Evolutionary conservation across 2,329 filamentous ascomycete species (phyloP).

Genomic region (Fusarium sp.): DNA sequence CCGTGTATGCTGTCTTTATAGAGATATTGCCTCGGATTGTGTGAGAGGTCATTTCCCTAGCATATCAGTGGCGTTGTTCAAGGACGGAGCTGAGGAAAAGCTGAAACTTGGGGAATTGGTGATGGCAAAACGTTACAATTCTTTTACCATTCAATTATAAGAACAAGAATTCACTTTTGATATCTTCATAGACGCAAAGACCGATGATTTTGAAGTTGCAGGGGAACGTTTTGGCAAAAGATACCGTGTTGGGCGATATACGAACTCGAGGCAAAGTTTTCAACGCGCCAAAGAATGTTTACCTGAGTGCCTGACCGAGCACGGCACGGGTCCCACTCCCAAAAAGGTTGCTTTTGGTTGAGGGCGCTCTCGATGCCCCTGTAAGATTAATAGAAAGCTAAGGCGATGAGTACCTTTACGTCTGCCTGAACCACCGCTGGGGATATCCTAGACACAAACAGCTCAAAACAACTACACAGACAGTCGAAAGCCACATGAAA

Average conservation of each 20-base stretch:
- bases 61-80: neutral
- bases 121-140: neutral
- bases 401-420: neutral
- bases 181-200: neutral
- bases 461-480: neutral
- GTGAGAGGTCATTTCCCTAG: neutral
- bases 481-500: neutral
- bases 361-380: neutral
- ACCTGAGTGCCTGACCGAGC: neutral
- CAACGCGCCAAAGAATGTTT: neutral
- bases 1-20: neutral
- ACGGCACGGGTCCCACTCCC: neutral
- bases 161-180: neutral
- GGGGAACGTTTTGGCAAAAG: neutral
- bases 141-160: neutral
- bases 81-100: neutral
- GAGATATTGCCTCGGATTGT: neutral
- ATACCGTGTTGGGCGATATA: neutral
- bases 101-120: neutral
- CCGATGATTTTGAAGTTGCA: neutral
- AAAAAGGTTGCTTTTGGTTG: neutral
- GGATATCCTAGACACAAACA: neutral
- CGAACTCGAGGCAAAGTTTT: neutral
- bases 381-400: neutral
- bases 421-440: neutral